Percentiles rank a stretch among this genome's conserved stretches.
These are phyloP conservation scores for Phytophthora agathidicida DNA, from an alignment of 352 stramenopile genomes.

Conservation along the genomic window DNA sequence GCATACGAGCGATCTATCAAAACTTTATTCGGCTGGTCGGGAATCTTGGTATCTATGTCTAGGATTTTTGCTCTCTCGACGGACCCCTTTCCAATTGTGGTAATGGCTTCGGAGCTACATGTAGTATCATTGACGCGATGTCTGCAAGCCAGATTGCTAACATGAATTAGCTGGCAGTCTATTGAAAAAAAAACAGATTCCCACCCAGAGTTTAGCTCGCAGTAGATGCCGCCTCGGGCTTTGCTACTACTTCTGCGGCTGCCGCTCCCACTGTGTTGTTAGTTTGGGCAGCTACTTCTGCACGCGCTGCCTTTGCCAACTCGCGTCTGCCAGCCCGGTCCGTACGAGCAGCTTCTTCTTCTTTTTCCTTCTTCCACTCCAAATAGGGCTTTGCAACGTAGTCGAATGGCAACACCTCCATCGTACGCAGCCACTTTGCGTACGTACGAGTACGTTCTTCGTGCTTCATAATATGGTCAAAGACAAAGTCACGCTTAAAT, in stretches of 20 bases:
- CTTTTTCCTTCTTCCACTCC: constrained; percentile 82
- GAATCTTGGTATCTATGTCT: too few relatives aligned
- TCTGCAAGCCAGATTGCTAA: too few relatives aligned
- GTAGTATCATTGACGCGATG: too few relatives aligned
- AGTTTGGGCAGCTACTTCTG: constrained; percentile 6
- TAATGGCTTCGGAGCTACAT: too few relatives aligned
- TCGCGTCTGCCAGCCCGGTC: constrained; percentile 50
- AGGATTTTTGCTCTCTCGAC: too few relatives aligned
- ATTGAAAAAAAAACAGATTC: neutral
- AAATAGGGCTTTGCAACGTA: constrained; percentile 64
- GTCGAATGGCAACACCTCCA: constrained; percentile 73
- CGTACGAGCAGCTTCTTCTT: constrained; percentile 50
- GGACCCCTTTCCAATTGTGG: too few relatives aligned
- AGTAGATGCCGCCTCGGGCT: neutral
- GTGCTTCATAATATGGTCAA: constrained; percentile 85
- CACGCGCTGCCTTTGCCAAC: constrained; percentile 39
- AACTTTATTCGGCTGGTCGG: too few relatives aligned
- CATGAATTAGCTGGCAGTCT: neutral
- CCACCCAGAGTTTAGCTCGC: constrained; percentile 9
- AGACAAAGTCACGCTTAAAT: constrained; percentile 85
- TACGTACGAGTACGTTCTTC: constrained; percentile 79
- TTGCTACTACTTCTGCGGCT: neutral
- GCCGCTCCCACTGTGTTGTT: neutral
- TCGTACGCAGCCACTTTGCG: constrained; percentile 78
- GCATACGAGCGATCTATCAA: too few relatives aligned